Evolutionary conservation across 2,329 filamentous ascomycete genomes (phyloP), one percentile per base, ranked within the genome.

Genomic region (Sordariomycetes sp.): DNA sequence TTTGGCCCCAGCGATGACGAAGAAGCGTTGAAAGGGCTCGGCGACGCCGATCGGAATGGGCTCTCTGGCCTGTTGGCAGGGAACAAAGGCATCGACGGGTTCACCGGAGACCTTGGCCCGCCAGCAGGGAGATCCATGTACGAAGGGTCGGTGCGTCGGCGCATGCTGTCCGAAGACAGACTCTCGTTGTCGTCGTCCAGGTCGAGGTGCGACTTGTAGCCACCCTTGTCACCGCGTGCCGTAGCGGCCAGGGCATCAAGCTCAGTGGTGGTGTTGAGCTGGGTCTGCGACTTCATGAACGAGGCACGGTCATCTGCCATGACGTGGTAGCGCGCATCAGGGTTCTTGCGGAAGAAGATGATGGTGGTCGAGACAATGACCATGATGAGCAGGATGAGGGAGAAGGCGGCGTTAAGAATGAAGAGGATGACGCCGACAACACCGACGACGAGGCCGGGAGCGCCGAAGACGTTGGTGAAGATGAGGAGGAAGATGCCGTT

Each of bases 241-340:
- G 87, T 94, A 12, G 84, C 85, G 43, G 85, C 88, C 37, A 95
- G 66, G 8, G 88, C 88, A 55, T 95, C 87, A 33, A 95, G 72
- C 60, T 95, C 88, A 7, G 87, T 94, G 5, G 82, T 86, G 12
- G 69, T 63, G 30, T 61, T 75, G 35, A 94, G 67, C 50, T 90
- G 81, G 5, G 84, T 84, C 57, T 92, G 84, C 11, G 87, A 94
- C 68, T 95, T 95, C 78, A 95, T 94, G 64, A 96, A 95, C 8
- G 88, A 95, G 33, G 86, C 86, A 48, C 90, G 82, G 58, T 96
- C 90, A 50, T 96, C 90, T 35, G 83, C 82, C 88, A 96, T 95
- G 49, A 86, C 87, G 59, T 94, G 86, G 61, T 96, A 96, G 41
- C 88, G 81, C 27, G 83, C 86, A 54, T 96, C 90, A 16, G 90